Evolutionary conservation across 495 filamentous ascomycete genomes (phyloP).

Genomic region (Xylaria venustula): DNA sequence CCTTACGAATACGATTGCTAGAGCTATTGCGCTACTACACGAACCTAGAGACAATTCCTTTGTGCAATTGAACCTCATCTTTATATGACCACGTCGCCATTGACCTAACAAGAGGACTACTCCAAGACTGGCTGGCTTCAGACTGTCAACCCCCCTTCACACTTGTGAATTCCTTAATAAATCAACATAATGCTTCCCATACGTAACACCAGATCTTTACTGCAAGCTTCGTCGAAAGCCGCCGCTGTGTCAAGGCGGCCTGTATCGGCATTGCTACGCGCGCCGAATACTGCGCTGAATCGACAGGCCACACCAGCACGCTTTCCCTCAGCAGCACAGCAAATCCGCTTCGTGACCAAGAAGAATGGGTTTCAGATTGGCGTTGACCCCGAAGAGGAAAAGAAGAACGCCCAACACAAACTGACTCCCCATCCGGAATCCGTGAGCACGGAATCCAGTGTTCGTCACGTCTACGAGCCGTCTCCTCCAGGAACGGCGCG

Average conservation of each 20-base stretch:
- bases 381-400: constrained; percentile 54
- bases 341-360: constrained; percentile 20
- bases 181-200: not conserved
- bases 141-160: not conserved
- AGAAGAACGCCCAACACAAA: constrained; percentile 46
- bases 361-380: constrained; percentile 34
- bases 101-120: not conserved
- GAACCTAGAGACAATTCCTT: not conserved
- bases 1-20: too few relatives aligned
- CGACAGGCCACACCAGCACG: not conserved
- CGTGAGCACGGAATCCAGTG: constrained; percentile 56
- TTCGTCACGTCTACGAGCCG: constrained; percentile 53
- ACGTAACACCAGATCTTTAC: constrained; percentile 29
- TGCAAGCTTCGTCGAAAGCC: constrained; percentile 27
- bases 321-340: not conserved
- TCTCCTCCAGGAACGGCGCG: constrained; percentile 39
- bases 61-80: too few relatives aligned
- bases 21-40: too few relatives aligned
- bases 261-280: constrained; percentile 9
- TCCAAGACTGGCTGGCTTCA: not conserved
- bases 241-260: constrained; percentile 9
- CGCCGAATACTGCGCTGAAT: constrained; percentile 10
- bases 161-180: not conserved
- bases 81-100: too few relatives aligned
- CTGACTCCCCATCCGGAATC: constrained; percentile 55